These are phyloP conservation scores for Uronychia binucleata DNA, from an alignment of 73 alveolate genomes.

Conservation along the genomic window DNA sequence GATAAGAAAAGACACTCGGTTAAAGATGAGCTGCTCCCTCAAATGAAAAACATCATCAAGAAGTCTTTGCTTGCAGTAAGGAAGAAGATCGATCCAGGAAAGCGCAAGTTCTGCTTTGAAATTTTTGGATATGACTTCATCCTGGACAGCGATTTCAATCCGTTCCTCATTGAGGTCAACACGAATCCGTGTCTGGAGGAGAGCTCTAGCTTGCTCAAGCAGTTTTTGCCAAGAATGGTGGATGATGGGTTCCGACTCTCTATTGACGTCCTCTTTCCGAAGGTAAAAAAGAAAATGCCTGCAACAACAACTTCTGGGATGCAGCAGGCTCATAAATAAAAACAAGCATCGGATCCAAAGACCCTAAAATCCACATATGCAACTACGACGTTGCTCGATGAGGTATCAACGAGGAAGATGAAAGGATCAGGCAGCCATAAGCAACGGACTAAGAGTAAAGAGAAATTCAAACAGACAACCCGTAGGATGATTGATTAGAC, in stretches of 20 bases:
- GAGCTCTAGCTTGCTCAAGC: slow-evolving; percentile 73
- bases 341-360: too few relatives aligned
- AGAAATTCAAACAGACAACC: too few relatives aligned
- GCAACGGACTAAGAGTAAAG: too few relatives aligned
- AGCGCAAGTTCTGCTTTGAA: slow-evolving; percentile 81
- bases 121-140: slow-evolving; percentile 83
- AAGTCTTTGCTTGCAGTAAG: slow-evolving; percentile 41
- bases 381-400: too few relatives aligned
- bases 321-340: too few relatives aligned
- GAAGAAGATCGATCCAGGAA: slow-evolving; percentile 42
- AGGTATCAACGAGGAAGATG: too few relatives aligned
- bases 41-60: slow-evolving; percentile 71
- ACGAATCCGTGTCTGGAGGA: slow-evolving; percentile 74
- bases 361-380: not conserved
- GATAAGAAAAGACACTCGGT: slow-evolving; percentile 64
- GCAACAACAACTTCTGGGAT: too few relatives aligned
- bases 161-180: slow-evolving; percentile 67
- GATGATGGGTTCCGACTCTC: slow-evolving; percentile 82
- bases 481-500: too few relatives aligned
- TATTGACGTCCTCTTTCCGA: too few relatives aligned
- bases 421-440: too few relatives aligned
- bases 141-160: slow-evolving; percentile 62
- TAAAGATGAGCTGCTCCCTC: slow-evolving; percentile 83
- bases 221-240: slow-evolving; percentile 89
- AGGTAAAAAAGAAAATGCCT: too few relatives aligned